Percentiles rank a stretch among this genome's conserved stretches.
Conservation (phyloP, 345 rosid species). For the Dipteronia dyeriana region DNA sequence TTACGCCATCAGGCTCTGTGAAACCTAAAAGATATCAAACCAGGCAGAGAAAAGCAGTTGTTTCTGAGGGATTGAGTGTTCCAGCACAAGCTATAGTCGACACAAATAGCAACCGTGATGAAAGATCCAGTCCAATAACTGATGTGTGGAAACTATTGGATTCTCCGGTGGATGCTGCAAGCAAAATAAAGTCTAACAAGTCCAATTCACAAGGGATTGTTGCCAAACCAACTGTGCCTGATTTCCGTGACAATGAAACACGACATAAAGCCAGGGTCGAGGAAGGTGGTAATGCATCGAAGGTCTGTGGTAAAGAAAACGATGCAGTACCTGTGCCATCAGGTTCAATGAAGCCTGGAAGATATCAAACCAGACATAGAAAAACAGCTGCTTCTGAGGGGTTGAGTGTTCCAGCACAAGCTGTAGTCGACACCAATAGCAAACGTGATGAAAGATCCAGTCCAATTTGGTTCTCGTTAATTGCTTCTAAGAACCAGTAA, state of each 20-base stretch:
- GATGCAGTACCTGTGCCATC: slow-evolving; percentile 22
- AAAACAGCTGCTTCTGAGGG: slow-evolving; percentile 26
- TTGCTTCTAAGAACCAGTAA: slow-evolving; percentile 45
- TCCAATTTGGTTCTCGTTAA: slow-evolving; percentile 50
- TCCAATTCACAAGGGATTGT: slow-evolving; percentile 20
- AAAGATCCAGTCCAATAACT: neutral
- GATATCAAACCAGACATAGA: slow-evolving; percentile 22
- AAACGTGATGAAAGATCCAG: slow-evolving; percentile 23
- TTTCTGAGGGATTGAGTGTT: slow-evolving; percentile 27
- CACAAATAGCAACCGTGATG: slow-evolving; percentile 25
- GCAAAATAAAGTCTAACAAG: slow-evolving; percentile 23
- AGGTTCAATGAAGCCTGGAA: slow-evolving; percentile 29
- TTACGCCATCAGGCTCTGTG: slow-evolving; percentile 26
- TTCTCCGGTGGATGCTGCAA: slow-evolving; percentile 33
- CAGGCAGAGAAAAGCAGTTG: slow-evolving; percentile 22
- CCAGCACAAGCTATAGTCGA: slow-evolving; percentile 32
- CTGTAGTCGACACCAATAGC: slow-evolving; percentile 27
- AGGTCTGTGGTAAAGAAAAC: slow-evolving; percentile 25
- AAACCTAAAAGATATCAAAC: slow-evolving; percentile 28
- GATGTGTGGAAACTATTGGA: slow-evolving; percentile 36
- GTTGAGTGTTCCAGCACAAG: slow-evolving; percentile 30
- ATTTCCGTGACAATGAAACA: slow-evolving; percentile 18
- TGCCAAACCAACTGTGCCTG: slow-evolving; percentile 13
- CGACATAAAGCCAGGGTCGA: slow-evolving; percentile 17
- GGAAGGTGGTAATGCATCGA: slow-evolving; percentile 25